Base-by-base conservation (phyloP, 2,329 filamentous ascomycete species). In the Beauveria medogensis region DNA sequence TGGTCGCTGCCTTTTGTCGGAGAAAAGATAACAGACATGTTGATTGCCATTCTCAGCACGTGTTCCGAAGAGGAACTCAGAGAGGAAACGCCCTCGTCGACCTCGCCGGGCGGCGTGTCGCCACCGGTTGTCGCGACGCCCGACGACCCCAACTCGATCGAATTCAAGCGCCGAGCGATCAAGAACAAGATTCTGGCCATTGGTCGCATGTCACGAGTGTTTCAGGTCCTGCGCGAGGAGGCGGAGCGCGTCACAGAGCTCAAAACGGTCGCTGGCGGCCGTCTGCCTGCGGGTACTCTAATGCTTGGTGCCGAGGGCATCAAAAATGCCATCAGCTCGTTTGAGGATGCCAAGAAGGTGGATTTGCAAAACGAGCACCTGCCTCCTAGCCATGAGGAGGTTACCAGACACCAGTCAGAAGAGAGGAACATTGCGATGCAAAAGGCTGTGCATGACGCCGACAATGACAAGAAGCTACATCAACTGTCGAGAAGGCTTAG, bases 181-280 rank as follows among this genome's bases (percentile, higher is more conserved):
- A 97, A 97, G 83, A 99, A 99, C 86, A 99, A 99, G 82, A 97
- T 99, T 71, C 80, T 99, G 68, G 94, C 94, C 63, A 99, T 99
- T 70, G 94, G 94, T 34, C 91, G 94, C 67, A 82, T 99, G 65
- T 97, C 94, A 43, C 90, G 94, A 69, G 94, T 99, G 63, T 99
- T 99, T 87, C 94, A 99, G 74, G 94, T 99, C 55, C 78, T 99
- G 68, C 91, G 94, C 70, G 94, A 99, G 77, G 94, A 99, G 76
- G 96, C 92, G 2, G 94, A 99, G 80, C 86, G 89, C 69, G 92
- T 99, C 61, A 97, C 93, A 44, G 94, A 99, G 76, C 85, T 99
- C 74, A 99, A 99, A 84, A 97, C 93, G 51, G 93, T 92, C 50
- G 89, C 92, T 64, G 94, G 94, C 66, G 94, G 94, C 63, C 87